Conservation (phyloP, 2,329 filamentous ascomycete species). For the Gyromitra esculenta region DNA sequence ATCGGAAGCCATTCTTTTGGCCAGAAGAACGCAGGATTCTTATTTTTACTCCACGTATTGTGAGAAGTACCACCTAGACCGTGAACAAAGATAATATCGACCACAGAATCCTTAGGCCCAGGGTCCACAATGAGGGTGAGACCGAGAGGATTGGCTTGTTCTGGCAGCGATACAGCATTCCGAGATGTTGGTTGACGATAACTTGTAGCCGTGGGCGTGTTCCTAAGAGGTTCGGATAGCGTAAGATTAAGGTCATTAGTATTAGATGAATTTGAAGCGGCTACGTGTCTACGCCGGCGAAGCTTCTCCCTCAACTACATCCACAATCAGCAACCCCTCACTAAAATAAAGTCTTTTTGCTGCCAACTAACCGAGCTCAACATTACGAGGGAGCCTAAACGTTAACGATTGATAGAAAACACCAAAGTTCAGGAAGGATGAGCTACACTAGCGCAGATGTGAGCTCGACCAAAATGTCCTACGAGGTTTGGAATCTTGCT, state of each 20-base stretch:
- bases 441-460: not conserved
- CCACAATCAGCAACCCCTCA: not conserved
- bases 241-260: not conserved
- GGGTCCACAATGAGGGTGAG: slow-evolving; percentile 31
- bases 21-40: slow-evolving; percentile 39
- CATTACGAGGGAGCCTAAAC: not conserved
- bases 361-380: not conserved
- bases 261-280: not conserved
- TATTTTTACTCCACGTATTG: slow-evolving; percentile 40
- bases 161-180: not conserved
- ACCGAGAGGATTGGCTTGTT: not conserved
- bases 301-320: slow-evolving; percentile 12
- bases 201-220: not conserved
- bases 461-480: not conserved
- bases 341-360: not conserved
- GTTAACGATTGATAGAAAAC: not conserved
- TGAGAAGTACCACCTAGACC: slow-evolving; percentile 39
- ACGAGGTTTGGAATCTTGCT: not conserved
- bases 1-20: slow-evolving; percentile 37
- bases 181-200: not conserved
- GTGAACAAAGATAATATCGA: slow-evolving; percentile 50
- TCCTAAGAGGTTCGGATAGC: not conserved
- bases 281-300: slow-evolving; percentile 3
- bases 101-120: not conserved
- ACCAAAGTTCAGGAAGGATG: not conserved